Conservation (phyloP, 1,284 basidiomycete genomes). For the Ganoderma meredithae region DNA sequence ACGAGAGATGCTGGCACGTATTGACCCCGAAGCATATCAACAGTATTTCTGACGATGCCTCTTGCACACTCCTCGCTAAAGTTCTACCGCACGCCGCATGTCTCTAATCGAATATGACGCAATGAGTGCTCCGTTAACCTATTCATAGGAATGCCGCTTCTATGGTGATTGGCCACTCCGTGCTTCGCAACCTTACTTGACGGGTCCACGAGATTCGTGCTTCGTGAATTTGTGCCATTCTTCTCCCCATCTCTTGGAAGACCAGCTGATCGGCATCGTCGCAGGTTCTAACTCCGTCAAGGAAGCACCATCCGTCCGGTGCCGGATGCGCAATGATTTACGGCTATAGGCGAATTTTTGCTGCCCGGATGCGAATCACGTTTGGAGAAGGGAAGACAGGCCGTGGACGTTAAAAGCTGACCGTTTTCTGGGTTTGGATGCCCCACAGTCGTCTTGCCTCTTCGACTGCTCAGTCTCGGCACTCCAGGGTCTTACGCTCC, state of each 20-base stretch:
- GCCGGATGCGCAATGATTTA: neutral
- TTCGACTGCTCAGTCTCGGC: neutral
- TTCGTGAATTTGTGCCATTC: neutral
- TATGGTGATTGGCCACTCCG: neutral
- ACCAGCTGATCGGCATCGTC: neutral
- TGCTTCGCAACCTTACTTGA: constrained; percentile 1
- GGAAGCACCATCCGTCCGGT: neutral
- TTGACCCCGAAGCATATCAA: neutral
- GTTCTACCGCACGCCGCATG: neutral
- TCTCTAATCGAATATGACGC: neutral
- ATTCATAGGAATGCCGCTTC: neutral
- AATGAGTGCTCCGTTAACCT: neutral
- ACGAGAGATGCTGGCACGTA: neutral
- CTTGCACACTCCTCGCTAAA: neutral
- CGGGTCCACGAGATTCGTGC: neutral
- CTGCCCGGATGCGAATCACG: neutral
- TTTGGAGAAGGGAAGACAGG: neutral
- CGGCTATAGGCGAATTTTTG: neutral
- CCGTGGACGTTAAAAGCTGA: neutral
- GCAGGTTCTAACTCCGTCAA: neutral
- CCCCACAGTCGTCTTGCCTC: neutral
- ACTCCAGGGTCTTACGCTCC: neutral
- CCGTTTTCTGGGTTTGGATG: neutral
- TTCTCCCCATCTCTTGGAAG: neutral
- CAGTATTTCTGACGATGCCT: neutral